Conservation (phyloP, 306 rosid genomes). For the Prunus kanzakura region DNA sequence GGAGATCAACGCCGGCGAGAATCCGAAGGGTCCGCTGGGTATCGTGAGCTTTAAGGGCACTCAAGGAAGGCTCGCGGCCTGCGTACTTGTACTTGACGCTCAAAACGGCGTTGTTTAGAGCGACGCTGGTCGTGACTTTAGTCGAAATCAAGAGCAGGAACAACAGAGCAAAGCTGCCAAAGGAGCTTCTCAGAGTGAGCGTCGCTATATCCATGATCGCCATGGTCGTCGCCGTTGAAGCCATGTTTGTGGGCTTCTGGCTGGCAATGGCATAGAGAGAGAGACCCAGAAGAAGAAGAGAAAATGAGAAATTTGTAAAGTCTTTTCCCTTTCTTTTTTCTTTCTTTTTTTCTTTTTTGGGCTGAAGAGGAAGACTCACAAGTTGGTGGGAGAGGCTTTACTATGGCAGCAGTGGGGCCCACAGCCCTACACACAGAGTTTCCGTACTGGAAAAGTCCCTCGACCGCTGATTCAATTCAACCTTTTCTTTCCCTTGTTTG, state of each 20-base stretch:
- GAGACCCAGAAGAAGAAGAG: neutral
- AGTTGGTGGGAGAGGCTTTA: neutral
- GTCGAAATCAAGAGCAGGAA: slow-evolving; percentile 24
- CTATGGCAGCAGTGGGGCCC: neutral
- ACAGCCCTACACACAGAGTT: neutral
- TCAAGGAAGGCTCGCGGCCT: slow-evolving; percentile 62
- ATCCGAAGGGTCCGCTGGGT: slow-evolving; percentile 72
- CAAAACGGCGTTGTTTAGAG: slow-evolving; percentile 59
- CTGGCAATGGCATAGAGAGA: neutral
- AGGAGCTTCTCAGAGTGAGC: neutral
- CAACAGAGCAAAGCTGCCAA: neutral
- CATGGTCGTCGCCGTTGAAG: neutral
- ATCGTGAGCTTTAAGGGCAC: slow-evolving; percentile 79
- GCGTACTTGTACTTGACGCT: slow-evolving; percentile 80
- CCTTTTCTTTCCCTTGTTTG: neutral
- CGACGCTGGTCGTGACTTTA: slow-evolving; percentile 5
- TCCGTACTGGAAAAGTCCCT: neutral
- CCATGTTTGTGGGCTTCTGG: neutral
- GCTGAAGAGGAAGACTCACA: neutral
- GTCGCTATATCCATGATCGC: neutral
- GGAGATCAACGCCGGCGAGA: slow-evolving; percentile 89
- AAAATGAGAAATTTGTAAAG: neutral
- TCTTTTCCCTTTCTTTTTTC: neutral
- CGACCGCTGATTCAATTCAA: neutral
- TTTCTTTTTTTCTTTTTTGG: neutral